Evolutionary conservation across 306 rosid genomes (phyloP).

Genomic region (Corylus americana): DNA sequence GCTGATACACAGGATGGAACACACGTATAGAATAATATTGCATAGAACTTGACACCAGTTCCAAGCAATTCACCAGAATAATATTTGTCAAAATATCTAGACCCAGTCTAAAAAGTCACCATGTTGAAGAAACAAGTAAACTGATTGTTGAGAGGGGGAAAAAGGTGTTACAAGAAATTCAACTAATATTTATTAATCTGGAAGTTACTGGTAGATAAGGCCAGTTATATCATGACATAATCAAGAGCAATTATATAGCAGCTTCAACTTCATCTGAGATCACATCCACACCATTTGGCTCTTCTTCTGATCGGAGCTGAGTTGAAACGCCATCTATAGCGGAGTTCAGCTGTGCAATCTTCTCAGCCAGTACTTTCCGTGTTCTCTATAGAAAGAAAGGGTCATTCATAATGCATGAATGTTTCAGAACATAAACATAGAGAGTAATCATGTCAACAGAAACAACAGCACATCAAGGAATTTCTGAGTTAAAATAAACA

Average conservation of each 20-base stretch:
- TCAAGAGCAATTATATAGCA: constrained; percentile 41
- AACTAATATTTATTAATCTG: constrained; percentile 40
- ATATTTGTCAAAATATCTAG: not conserved
- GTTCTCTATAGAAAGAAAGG: constrained; percentile 63
- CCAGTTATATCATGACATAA: constrained; percentile 13
- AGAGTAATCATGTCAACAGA: constrained; percentile 1
- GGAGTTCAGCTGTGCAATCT: constrained; percentile 84
- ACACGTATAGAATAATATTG: not conserved
- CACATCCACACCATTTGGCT: constrained; percentile 65
- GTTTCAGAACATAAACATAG: constrained; percentile 16
- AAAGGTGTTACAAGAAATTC: constrained; percentile 35
- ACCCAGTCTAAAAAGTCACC: constrained; percentile 11
- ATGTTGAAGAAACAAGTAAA: constrained; percentile 25
- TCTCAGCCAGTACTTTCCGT: constrained; percentile 69
- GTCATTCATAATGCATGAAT: not conserved
- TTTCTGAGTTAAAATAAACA: not conserved
- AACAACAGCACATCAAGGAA: not conserved
- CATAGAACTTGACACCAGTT: constrained; percentile 3
- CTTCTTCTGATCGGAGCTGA: constrained; percentile 64
- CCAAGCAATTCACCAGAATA: constrained; percentile 4
- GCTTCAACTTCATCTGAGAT: constrained; percentile 78
- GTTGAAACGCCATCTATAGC: constrained; percentile 93
- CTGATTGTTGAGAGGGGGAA: constrained; percentile 34
- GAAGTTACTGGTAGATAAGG: constrained; percentile 17
- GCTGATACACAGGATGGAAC: constrained; percentile 27